Conservation (phyloP, 495 filamentous ascomycete species). For the Penicillium samsonianum region DNA sequence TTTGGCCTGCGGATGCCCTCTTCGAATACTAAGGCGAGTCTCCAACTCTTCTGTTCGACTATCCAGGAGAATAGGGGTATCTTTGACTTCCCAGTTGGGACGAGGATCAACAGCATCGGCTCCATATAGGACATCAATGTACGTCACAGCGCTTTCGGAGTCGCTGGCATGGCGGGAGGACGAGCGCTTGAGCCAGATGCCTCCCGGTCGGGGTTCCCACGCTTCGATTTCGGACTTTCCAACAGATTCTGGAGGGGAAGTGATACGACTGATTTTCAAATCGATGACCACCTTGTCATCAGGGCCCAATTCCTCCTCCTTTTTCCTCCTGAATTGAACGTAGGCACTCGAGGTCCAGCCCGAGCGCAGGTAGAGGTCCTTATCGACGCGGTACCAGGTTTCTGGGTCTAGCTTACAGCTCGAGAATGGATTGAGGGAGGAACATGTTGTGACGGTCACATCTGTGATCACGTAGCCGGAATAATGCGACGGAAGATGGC, state of each 20-base stretch:
- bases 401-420: conserved; percentile 76
- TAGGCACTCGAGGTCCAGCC: conserved; percentile 78
- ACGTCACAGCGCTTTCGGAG: conserved; percentile 74
- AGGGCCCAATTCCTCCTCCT: conserved; percentile 76
- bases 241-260: conserved; percentile 58
- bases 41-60: conserved; percentile 59
- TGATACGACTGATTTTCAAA: conserved; percentile 73
- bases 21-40: conserved; percentile 72
- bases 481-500: conserved; percentile 79
- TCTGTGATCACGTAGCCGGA: conserved; percentile 83
- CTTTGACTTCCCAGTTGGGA: conserved; percentile 74
- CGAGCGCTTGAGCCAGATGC: conserved; percentile 85
- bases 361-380: conserved; percentile 81
- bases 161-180: conserved; percentile 76
- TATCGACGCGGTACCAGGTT: conserved; percentile 83
- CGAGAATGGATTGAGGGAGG: conserved; percentile 70
- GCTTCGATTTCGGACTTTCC: conserved; percentile 56
- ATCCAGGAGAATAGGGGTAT: conserved; percentile 68
- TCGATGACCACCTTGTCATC: conserved; percentile 83
- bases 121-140: conserved; percentile 88
- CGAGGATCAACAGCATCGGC: conserved; percentile 90
- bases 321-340: conserved; percentile 81
- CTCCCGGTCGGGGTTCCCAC: conserved; percentile 81
- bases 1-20: conserved; percentile 59
- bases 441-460: conserved; percentile 79